Base-by-base conservation (phyloP, 2,329 filamentous ascomycete genomes). In the Talaromyces sp. region DNA sequence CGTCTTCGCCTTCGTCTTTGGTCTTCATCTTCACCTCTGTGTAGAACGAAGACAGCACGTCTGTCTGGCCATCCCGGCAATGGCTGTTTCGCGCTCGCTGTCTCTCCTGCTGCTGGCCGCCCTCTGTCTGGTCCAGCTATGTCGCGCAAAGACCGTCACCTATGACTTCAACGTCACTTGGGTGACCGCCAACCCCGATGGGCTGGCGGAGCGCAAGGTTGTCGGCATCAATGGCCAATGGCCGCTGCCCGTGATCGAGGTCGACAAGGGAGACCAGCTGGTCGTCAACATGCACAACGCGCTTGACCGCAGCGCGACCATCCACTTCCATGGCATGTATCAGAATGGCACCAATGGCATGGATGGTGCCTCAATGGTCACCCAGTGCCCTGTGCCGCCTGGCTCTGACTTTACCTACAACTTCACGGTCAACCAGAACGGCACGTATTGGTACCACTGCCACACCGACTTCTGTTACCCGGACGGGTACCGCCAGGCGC, bases 321-420 rank as follows among this genome's bases (percentile, higher is more conserved):
- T 93, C 5, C 90, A 93, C 70, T 93, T 90, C 72, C 90, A 93
- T 66, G 90, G 90, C 17, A 81, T 93, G 64, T 91, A 86, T 69
- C 89, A 92, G 70, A 90, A 90, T 66, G 88, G 88, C 11, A 90
- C 88, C 0, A 90, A 86, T 62, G 81, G 82, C 61, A 90, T 91
- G 87, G 90, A 93, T 68, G 90, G 90, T 0, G 83, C 88, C 1
- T 80, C 85, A 0, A 87, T 84, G 39, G 81, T 90, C 5, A 88
- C 84, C 0, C 88, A 90, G 70, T 90, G 87, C 64, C 81, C 84
- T 0, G 87, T 92, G 54, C 80, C 84, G 0, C 85, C 88, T 0
- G 85, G 85, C 1, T 75, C 80, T 2, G 84, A 78, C 0, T 88
- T 89, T 64, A 85, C 82, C 0, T 92, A 92, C 71, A 83, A 83